These are phyloP conservation scores for Torulaspora delbrueckii DNA, from an alignment of 805 yeast species.

Conservation along the genomic window DNA sequence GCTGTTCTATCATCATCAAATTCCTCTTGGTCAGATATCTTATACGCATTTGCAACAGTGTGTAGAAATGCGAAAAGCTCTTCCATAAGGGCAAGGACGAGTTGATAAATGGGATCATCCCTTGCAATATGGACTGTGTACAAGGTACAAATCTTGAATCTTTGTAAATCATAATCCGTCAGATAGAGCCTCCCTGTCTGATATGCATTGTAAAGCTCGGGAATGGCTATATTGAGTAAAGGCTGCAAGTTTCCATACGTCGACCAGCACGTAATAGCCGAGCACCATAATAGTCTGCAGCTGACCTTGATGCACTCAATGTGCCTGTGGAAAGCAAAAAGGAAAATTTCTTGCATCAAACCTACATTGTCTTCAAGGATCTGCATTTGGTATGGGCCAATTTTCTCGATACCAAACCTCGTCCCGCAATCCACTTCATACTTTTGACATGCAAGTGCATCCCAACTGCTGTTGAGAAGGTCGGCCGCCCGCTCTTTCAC, in stretches of 20 bases:
- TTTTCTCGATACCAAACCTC: constrained; percentile 55
- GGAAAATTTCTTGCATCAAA: constrained; percentile 58
- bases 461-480: constrained; percentile 65
- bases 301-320: constrained; percentile 56
- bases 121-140: constrained; percentile 34
- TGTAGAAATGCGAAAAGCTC: constrained; percentile 58
- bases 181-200: constrained; percentile 23
- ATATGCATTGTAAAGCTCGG: constrained; percentile 28
- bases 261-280: constrained; percentile 36
- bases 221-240: constrained; percentile 18
- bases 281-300: constrained; percentile 63
- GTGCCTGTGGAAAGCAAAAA: constrained; percentile 65
- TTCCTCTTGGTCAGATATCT: constrained; percentile 75
- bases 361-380: constrained; percentile 55
- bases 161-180: constrained; percentile 24
- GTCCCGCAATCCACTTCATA: constrained; percentile 44
- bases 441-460: constrained; percentile 60
- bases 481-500: constrained; percentile 55
- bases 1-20: constrained; percentile 84
- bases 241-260: constrained; percentile 18
- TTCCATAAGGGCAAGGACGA: constrained; percentile 47
- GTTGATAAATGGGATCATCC: constrained; percentile 57
- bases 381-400: constrained; percentile 69
- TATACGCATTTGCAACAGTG: constrained; percentile 59
- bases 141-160: constrained; percentile 18